A percentile compares a stretch with the other conserved stretches of the same genome.
Conservation (phyloP, 208 protist species). For the Acanthamoeba rhysodes region DNA sequence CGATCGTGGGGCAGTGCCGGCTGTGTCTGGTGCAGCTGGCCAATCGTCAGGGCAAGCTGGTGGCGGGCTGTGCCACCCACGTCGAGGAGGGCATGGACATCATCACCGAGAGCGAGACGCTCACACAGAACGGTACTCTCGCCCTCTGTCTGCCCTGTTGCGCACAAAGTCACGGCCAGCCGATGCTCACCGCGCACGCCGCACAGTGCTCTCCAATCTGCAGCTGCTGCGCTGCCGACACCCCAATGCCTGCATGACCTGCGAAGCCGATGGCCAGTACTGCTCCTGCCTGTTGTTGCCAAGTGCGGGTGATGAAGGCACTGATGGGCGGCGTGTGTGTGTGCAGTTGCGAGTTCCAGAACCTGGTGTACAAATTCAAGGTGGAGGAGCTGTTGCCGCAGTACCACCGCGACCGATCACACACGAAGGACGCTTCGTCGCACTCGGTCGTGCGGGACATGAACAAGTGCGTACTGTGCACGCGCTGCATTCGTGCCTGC, state of each 20-base stretch:
- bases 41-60: constrained; percentile 32
- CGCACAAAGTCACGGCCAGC: not conserved
- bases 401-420: constrained; percentile 5
- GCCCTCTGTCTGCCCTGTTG: not conserved
- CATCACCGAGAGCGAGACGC: constrained; percentile 3
- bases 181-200: not conserved
- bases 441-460: constrained; percentile 75
- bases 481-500: constrained; percentile 81
- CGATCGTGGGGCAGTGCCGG: constrained; percentile 14
- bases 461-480: constrained; percentile 83
- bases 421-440: constrained; percentile 5
- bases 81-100: constrained; percentile 46
- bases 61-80: not conserved
- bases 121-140: not conserved
- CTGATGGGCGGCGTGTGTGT: not conserved
- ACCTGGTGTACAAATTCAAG: constrained; percentile 61
- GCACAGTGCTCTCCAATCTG: not conserved
- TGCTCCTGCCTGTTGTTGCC: not conserved
- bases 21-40: constrained; percentile 30
- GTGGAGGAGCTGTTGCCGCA: constrained; percentile 42
- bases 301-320: not conserved
- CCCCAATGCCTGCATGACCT: constrained; percentile 52
- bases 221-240: constrained; percentile 19
- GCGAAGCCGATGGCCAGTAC: constrained; percentile 59
- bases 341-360: constrained; percentile 59